These are phyloP conservation scores for Globisporangium spinosum DNA, from an alignment of 352 stramenopile species.

Conservation along the genomic window DNA sequence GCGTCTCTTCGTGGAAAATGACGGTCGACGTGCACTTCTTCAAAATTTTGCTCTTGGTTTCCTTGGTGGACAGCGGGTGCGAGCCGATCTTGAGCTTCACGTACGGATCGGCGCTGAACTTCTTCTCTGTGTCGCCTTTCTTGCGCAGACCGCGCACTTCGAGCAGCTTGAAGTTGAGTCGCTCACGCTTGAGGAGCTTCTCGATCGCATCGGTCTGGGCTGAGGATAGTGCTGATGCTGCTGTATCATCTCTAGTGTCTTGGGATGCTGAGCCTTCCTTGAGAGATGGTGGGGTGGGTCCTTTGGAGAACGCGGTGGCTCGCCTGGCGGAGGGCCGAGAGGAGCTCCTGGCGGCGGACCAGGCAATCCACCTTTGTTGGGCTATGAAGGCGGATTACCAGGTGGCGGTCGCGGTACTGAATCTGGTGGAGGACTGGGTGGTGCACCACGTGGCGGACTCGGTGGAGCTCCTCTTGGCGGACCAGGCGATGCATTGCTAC, in stretches of 20 bases:
- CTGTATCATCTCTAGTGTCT: neutral
- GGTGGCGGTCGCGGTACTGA: slow-evolving; percentile 22
- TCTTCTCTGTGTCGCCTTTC: slow-evolving; percentile 57
- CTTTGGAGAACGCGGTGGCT: slow-evolving; percentile 49
- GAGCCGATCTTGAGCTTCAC: slow-evolving; percentile 75
- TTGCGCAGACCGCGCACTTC: slow-evolving; percentile 60
- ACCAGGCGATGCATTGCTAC: slow-evolving; percentile 14
- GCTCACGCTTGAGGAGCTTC: slow-evolving; percentile 59
- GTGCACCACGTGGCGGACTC: slow-evolving; percentile 16
- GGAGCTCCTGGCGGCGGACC: slow-evolving; percentile 43
- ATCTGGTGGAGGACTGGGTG: slow-evolving; percentile 19
- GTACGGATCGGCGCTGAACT: slow-evolving; percentile 79
- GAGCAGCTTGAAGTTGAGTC: slow-evolving; percentile 68
- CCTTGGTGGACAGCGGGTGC: slow-evolving; percentile 60
- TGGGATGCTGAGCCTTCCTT: neutral
- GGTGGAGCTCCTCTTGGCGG: slow-evolving; percentile 27
- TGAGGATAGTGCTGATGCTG: neutral
- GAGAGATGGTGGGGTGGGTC: slow-evolving; percentile 31
- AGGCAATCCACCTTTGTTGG: slow-evolving; percentile 15
- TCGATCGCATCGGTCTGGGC: slow-evolving; percentile 21
- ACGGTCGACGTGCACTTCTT: slow-evolving; percentile 77
- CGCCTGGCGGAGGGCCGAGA: slow-evolving; percentile 40
- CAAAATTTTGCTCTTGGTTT: slow-evolving; percentile 78
- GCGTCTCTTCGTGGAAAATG: slow-evolving; percentile 84
- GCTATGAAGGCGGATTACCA: slow-evolving; percentile 12